A percentile compares a stretch with the other conserved stretches of the same genome.
Evolutionary conservation across 225 moss, liverwort and hornwort species (phyloP).

Genomic region (Bryum argenteum): DNA sequence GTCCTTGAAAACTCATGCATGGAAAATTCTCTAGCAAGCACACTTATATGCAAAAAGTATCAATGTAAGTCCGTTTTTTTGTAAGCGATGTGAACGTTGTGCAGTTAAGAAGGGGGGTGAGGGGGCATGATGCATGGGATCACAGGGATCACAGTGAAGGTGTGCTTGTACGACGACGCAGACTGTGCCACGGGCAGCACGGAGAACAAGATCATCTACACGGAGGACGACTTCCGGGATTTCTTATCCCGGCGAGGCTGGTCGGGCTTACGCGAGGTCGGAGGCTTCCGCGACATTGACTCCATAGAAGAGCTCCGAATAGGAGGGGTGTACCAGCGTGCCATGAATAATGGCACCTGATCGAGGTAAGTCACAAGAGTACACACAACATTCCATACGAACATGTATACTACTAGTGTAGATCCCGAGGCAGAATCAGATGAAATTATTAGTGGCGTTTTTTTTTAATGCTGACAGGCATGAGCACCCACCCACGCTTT

Average conservation of each 20-base stretch:
- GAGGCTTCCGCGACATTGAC: conserved; percentile 79
- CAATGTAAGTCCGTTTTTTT: not conserved
- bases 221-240: conserved; percentile 91
- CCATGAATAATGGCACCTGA: conserved; percentile 26
- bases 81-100: not conserved
- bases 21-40: too few species aligned
- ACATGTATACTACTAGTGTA: not conserved
- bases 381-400: too few species aligned
- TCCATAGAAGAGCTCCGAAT: conserved; percentile 82
- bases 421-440: not conserved
- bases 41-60: too few species aligned
- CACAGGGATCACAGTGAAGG: conserved; percentile 86
- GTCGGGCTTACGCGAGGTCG: conserved; percentile 86
- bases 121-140: conserved; percentile 1
- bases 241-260: conserved; percentile 84
- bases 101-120: not conserved
- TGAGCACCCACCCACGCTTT: not conserved
- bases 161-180: conserved; percentile 70
- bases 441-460: not conserved
- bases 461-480: not conserved
- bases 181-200: conserved; percentile 71
- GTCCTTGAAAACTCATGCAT: too few species aligned
- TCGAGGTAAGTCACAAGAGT: not conserved
- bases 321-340: conserved; percentile 75
- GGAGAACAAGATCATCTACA: conserved; percentile 86